Evolutionary conservation across 148 eudicot genomes (phyloP).

Genomic region (Amaranthus cruentus): DNA sequence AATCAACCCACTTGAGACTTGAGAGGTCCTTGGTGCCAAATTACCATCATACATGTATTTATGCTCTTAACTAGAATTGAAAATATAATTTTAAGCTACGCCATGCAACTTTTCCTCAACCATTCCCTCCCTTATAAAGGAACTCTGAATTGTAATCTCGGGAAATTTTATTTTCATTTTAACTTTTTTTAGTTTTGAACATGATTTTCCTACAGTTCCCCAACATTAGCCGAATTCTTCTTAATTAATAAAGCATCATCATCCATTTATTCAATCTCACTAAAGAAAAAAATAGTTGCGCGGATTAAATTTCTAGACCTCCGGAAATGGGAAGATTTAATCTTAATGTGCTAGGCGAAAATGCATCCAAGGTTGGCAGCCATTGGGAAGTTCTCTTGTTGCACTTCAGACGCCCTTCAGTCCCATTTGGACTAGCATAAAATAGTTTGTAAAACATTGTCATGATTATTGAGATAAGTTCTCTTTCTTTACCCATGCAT

Average conservation of each 20-base stretch:
- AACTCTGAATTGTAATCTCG: no score
- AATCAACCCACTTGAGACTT: neutral
- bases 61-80: neutral
- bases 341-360: no score
- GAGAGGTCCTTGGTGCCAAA: no score
- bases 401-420: neutral
- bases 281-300: neutral
- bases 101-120: neutral
- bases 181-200: neutral
- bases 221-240: neutral
- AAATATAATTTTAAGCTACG: neutral
- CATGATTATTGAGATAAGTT: neutral
- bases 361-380: neutral
- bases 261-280: neutral
- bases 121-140: neutral
- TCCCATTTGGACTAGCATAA: neutral
- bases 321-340: neutral
- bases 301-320: no score
- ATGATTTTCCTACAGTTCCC: neutral
- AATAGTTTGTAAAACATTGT: neutral
- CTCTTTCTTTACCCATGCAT: neutral
- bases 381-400: neutral
- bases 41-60: neutral
- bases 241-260: no score
- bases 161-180: neutral